Base-by-base conservation (phyloP, 2,329 filamentous ascomycete species). In the Coleophoma eucalyptorum region DNA sequence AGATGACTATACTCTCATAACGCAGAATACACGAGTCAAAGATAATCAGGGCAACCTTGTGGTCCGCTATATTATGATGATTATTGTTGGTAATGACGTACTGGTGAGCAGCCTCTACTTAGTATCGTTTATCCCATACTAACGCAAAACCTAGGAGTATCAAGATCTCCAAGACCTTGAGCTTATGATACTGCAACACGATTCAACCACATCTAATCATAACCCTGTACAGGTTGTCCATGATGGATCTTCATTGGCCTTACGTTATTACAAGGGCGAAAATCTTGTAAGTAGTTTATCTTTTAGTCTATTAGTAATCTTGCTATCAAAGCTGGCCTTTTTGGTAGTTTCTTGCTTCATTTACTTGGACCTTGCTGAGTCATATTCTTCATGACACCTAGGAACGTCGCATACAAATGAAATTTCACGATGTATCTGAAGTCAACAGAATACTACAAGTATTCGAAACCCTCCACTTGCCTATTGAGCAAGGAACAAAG, bases 71-170 rank as follows among this genome's bases (percentile, higher is more conserved):
- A 53, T 69, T 12, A 59, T 74, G 58, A 69, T 68, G 58, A 59
- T 77, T 26, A 56, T 67, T 13, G 69, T 71, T 51, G 71, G 70
- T 18, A 66, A 63, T 13, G 66, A 70, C 47, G 58, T 70, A 49
- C 58, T 75, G 63, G 74, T 77, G 72, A 58, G 63, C 16, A 7
- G 49, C 21, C 37, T 26, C n/a, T 13, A 19, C n/a, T 7, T 33
- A 15, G 11, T 6, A 21, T 31, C 16, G 6, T 26, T 16, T 31
- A 16, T 16, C 35, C 33, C 33, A 34, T 12, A 13, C 37, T 60
- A 38, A 53, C 16, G 40, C 16, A 37, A 47, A 12, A 19, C 12
- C 13, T 44, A 67, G 65, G 63, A 67, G 54, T 50, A 50, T n/a
- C 63, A 65, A 37, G 58, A 66, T 53, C 51, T 67, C 7, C 50